These are phyloP conservation scores for Zea luxurians DNA, from an alignment of 176 grass and related monocot genomes.

Conservation along the genomic window DNA sequence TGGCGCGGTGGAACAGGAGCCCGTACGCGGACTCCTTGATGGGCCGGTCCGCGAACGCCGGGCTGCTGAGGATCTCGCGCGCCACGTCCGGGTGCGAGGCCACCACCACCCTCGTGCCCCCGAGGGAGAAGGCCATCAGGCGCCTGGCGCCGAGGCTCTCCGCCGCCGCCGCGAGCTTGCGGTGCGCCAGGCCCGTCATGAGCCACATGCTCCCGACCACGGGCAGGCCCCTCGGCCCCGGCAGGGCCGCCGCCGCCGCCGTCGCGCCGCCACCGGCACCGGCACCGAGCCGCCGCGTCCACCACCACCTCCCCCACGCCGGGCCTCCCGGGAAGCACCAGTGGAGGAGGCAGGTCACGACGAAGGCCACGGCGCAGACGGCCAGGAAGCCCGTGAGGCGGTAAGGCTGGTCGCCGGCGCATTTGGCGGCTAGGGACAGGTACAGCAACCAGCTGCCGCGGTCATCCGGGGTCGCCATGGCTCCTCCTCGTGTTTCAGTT, in stretches of 20 bases:
- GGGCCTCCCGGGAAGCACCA: constrained; percentile 72
- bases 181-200: constrained; percentile 82
- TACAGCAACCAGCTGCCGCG: constrained; percentile 54
- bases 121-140: constrained; percentile 83
- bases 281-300: neutral
- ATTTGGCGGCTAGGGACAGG: constrained; percentile 58
- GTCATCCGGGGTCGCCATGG: constrained; percentile 44
- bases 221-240: constrained; percentile 67
- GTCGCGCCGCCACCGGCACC: no score
- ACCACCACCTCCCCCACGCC: constrained; percentile 73
- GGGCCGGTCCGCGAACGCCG: constrained; percentile 74
- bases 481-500: neutral
- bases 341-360: constrained; percentile 48
- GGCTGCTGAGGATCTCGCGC: constrained; percentile 62
- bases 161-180: constrained; percentile 58
- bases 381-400: constrained; percentile 33
- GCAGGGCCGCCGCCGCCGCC: neutral
- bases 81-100: constrained; percentile 71
- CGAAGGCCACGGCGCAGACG: neutral
- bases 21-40: constrained; percentile 84
- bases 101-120: constrained; percentile 61
- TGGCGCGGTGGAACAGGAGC: constrained; percentile 90
- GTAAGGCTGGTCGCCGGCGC: constrained; percentile 35
- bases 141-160: neutral
- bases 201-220: constrained; percentile 84